Evolutionary conservation across 805 yeast species (phyloP), one percentile per base, ranked within the genome.

Genomic region (Brettanomyces nanus): DNA sequence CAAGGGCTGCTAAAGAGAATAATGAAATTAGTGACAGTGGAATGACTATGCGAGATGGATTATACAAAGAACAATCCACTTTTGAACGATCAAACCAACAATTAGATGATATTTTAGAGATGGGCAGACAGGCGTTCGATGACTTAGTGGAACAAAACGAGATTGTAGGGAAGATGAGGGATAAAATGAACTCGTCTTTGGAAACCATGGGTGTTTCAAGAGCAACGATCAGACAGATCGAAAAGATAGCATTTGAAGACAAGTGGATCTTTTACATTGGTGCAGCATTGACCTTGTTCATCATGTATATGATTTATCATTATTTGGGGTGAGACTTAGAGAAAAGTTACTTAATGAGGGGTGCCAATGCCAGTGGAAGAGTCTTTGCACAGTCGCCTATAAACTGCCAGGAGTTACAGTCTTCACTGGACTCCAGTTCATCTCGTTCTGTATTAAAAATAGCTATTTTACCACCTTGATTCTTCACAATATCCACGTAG

Each of bases 121-220:
- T 85, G 80, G 97, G 97, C 2, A 75, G 82, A 43, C 71, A 73
- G 35, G 85, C 95, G 2, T 74, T 86, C 46, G 94, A 84, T 36
- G 95, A 89, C 53, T 66, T 92, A 18, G 81, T 83, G 15, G 87
- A 81, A 33, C 97, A 92, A 55, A 85, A 85, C 57, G 81, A 80
- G 50, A 69, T 80, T 21, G 67, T 90, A 40, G 64, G 70, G 40
- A 66, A 66, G 41, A 68, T 90, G 22, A 85, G 81, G 45, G 61
- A 67, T 31, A 74, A 69, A 45, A 68, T 92, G 63, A 74, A 78
- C 33, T 71, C 76, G 36, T 73, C 84, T 19, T 75, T 92, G 44
- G 68, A 74, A 34, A 86, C 95, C 1, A 68, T 92, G 42, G 97
- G 97, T 5, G 82, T 92, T 1, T 83, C 95, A 25, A 79, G 77